phyloP scores from a whole-genome alignment of 2,329 filamentous ascomycete genomes.

The Hortaea werneckii region DNA sequence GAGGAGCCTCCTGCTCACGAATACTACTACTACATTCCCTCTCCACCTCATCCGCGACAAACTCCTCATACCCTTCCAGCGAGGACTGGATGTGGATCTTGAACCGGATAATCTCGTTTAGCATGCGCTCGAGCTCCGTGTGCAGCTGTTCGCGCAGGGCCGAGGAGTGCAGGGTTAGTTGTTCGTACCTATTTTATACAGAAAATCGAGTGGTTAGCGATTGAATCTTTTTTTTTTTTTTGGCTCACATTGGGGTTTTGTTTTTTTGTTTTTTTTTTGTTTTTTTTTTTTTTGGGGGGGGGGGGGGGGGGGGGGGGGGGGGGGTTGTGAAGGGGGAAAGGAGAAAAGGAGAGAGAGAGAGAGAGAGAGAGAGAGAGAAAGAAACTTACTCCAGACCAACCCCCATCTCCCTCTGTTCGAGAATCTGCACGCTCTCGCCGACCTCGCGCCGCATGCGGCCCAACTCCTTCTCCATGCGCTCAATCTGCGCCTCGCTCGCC shows the following conservation, averaged over 20 bases:
- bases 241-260: too few species aligned
- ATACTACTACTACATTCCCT: constrained; percentile 30
- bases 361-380: too few species aligned
- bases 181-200: too few species aligned
- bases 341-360: too few species aligned
- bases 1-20: too few species aligned
- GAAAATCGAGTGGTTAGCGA: too few species aligned
- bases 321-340: too few species aligned
- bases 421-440: constrained; percentile 69
- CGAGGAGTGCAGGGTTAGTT: constrained; percentile 74
- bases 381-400: constrained; percentile 84
- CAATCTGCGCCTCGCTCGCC: constrained; percentile 83
- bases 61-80: constrained; percentile 86
- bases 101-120: constrained; percentile 97
- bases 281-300: too few species aligned
- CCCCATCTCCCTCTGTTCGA: constrained; percentile 94
- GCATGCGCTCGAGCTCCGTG: constrained; percentile 87
- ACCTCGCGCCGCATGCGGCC: constrained; percentile 79
- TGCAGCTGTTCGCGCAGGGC: constrained; percentile 92
- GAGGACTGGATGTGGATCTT: constrained; percentile 93
- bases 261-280: too few species aligned
- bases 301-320: too few species aligned
- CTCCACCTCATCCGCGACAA: constrained; percentile 89
- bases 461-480: constrained; percentile 98
- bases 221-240: too few species aligned